Evolutionary conservation across 768 basidiomycete species (phyloP).

Genomic region (Boletus sp.): DNA sequence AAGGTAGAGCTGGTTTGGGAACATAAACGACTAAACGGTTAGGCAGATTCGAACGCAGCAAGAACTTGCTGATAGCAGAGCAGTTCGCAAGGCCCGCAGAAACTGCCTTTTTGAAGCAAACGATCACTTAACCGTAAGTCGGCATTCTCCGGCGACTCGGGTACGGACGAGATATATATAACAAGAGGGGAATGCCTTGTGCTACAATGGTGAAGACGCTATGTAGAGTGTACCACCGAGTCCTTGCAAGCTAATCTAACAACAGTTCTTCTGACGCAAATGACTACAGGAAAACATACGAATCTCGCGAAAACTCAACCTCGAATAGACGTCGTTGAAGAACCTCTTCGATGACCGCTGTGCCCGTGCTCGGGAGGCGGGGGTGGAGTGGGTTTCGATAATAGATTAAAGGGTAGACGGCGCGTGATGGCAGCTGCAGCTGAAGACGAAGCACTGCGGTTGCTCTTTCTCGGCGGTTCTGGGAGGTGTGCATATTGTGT

Average conservation of each 20-base stretch:
- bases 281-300: constrained; percentile 11
- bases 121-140: constrained; percentile 2
- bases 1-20: not conserved
- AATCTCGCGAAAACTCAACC: constrained; percentile 16
- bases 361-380: constrained; percentile 26
- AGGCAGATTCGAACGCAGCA: not conserved
- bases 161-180: not conserved
- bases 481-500: constrained; percentile 71
- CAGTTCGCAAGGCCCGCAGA: not conserved
- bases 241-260: constrained; percentile 28
- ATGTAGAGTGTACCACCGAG: constrained; percentile 7
- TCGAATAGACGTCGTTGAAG: constrained; percentile 40
- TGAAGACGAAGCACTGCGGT: constrained; percentile 37
- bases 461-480: constrained; percentile 56
- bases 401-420: constrained; percentile 66
- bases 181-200: constrained; percentile 1
- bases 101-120: constrained; percentile 17
- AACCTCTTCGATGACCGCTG: constrained; percentile 42
- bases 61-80: not conserved
- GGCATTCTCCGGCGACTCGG: constrained; percentile 25
- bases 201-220: constrained; percentile 16
- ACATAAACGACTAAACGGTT: constrained; percentile 10
- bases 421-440: constrained; percentile 52
- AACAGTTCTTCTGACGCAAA: constrained; percentile 15
- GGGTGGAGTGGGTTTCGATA: constrained; percentile 52